Evolutionary conservation across 257 asterid species (phyloP), one percentile per base, ranked within the genome.

Genomic region (Datura wrightii): DNA sequence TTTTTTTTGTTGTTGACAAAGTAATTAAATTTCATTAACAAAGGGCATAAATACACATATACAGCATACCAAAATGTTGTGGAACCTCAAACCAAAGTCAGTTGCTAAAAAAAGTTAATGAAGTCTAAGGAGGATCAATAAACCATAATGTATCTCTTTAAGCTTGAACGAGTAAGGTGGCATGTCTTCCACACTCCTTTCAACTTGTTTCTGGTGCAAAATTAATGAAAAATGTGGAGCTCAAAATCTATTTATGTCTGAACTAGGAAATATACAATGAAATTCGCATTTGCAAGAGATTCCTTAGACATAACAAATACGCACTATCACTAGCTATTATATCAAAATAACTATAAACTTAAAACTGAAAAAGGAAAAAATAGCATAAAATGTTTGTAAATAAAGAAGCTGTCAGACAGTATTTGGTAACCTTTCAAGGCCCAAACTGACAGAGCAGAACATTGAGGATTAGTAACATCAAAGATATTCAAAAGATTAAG

Each of bases 181-280:
- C 79, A 69, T 41, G 79, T 69, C 34, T 69, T 69, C 4, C 15
- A 69, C 15, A 16, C 7, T 69, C 34, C 2, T 69, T 39, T 16
- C 53, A 39, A 16, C 79, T 41, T 69, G 79, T 69, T 69, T 69
- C 79, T 69, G 79, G 79, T 39, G 34, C 15, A 69, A 52, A 53
- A 69, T 69, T 41, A 16, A 8, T 4, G 34, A 16, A 69, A 69
- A 4, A 2, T 6, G 1, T 69, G 79, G 2, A 69, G 79, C 79
- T 69, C 36, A 41, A 41, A 8, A 69, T 39, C 39, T 69, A 15
- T 41, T 69, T 39, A 69, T 4, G 10, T 39, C 79, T 69, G 79
- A 41, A 69, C 79, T 69, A 69, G 53, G 52, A 69, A 69, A 6
- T 69, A 39, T 69, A 39, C 34, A 4, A 69, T 16, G 79, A 69